These are phyloP conservation scores for Rhodocollybia butyracea DNA, from an alignment of 768 basidiomycete genomes.

Conservation along the genomic window DNA sequence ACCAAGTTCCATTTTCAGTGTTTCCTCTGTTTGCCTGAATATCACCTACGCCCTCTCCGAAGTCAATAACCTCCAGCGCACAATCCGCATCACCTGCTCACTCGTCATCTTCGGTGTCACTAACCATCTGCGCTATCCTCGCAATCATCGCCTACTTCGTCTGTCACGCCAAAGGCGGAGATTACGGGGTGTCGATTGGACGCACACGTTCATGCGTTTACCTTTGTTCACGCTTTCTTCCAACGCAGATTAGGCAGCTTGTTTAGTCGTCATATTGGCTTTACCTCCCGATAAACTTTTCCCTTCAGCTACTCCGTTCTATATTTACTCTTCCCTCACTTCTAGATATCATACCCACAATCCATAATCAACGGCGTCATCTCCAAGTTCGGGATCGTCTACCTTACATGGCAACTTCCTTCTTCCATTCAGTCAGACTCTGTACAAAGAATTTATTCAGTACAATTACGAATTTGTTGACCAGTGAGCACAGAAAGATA, in stretches of 20 bases:
- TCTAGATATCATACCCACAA: neutral
- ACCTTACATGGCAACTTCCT: neutral
- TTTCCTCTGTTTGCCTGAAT: too few species aligned
- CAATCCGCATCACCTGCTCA: constrained; percentile 67
- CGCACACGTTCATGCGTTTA: constrained; percentile 18
- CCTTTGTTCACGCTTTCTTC: neutral
- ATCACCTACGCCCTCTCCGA: constrained; percentile 75
- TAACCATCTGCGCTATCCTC: constrained; percentile 57
- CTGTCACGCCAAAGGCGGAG: constrained; percentile 55
- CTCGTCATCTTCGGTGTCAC: constrained; percentile 56
- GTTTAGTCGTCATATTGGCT: constrained; percentile 33
- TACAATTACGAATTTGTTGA: neutral
- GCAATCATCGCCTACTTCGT: constrained; percentile 74
- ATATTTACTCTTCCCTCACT: neutral
- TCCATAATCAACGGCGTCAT: neutral
- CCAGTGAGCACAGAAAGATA: too few species aligned
- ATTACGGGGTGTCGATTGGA: neutral
- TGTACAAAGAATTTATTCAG: constrained; percentile 19
- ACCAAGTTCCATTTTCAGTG: constrained; percentile 33
- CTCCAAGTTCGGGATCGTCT: neutral
- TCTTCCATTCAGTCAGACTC: constrained; percentile 23
- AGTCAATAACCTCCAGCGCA: constrained; percentile 62
- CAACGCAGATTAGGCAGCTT: constrained; percentile 31
- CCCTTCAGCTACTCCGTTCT: neutral
- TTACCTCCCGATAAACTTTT: constrained; percentile 45